A percentile compares a stretch with the other conserved stretches of the same genome.
Conservation (phyloP, 352 stramenopile genomes). For the Globisporangium middletonii region DNA sequence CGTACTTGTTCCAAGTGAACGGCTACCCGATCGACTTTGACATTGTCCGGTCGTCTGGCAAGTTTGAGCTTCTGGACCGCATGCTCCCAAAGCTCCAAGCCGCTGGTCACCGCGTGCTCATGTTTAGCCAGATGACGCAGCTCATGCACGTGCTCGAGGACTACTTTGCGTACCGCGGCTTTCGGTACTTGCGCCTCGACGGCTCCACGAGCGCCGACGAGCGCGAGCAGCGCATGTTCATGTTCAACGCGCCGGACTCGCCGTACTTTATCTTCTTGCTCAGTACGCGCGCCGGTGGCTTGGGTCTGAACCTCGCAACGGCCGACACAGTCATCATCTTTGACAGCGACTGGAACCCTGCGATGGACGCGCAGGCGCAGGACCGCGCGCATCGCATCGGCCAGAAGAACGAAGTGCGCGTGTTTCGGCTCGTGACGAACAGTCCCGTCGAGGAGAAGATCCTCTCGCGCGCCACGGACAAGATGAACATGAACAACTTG, state of each 20-base stretch:
- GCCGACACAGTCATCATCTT: constrained; percentile 99
- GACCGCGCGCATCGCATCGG: constrained; percentile 91
- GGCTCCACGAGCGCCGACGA: constrained; percentile 95
- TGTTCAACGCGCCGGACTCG: constrained; percentile 93
- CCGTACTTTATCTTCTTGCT: constrained; percentile 96
- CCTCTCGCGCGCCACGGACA: constrained; percentile 78
- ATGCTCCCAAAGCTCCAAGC: constrained; percentile 94
- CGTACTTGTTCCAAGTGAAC: constrained; percentile 83
- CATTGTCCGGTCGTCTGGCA: constrained; percentile 83
- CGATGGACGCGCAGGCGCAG: constrained; percentile 91
- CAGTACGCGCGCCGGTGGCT: constrained; percentile 94
- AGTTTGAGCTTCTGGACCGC: constrained; percentile 96
- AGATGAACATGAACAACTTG: constrained; percentile 91
- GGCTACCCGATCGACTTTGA: constrained; percentile 84
- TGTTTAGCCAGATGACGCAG: constrained; percentile 91
- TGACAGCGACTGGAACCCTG: constrained; percentile 99
- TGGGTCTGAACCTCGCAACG: constrained; percentile 97
- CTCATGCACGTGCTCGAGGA: constrained; percentile 89
- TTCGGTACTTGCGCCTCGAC: constrained; percentile 95
- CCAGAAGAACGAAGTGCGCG: constrained; percentile 87
- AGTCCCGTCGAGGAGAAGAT: constrained; percentile 88
- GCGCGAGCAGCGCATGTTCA: constrained; percentile 96
- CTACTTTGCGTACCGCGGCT: constrained; percentile 88
- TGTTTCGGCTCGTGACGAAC: constrained; percentile 84
- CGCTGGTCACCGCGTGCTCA: constrained; percentile 87